Evolutionary conservation across 2,329 filamentous ascomycete genomes (phyloP).

Genomic region (Colletotrichum sp.): DNA sequence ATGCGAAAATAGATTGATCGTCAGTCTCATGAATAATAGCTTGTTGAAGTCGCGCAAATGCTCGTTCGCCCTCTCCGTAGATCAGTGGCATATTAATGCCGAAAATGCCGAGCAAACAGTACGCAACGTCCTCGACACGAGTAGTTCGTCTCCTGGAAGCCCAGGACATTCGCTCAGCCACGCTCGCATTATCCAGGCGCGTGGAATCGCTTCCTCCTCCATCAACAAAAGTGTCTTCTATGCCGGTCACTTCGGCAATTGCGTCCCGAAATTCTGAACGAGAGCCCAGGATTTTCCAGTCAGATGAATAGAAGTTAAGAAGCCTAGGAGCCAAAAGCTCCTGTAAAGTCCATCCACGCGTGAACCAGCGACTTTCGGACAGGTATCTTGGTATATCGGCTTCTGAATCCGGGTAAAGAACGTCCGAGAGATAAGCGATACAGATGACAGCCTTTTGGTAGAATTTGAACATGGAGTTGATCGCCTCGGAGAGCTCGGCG

Average conservation of each 20-base stretch:
- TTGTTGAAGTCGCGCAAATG: conserved; percentile 24
- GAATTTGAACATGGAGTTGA: conserved; percentile 25
- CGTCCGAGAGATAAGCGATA: conserved; percentile 24
- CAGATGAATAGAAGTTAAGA: conserved; percentile 22
- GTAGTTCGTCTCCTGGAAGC: conserved; percentile 24
- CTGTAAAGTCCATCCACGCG: conserved; percentile 9
- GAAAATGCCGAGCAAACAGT: conserved; percentile 31
- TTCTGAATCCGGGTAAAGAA: not conserved
- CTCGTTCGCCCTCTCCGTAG: conserved; percentile 30
- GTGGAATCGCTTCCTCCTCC: not conserved
- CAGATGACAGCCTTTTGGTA: conserved; percentile 23
- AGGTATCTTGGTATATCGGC: not conserved
- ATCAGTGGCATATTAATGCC: conserved; percentile 28
- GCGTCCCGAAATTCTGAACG: rapidly evolving
- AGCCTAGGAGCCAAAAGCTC: conserved; percentile 23
- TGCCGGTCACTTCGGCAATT: not conserved
- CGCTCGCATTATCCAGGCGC: not conserved
- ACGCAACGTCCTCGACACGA: conserved; percentile 27
- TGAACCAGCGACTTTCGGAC: not conserved
- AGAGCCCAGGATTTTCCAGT: not conserved
- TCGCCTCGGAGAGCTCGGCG: conserved; percentile 26
- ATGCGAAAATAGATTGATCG: not conserved
- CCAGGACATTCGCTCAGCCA: conserved; percentile 23
- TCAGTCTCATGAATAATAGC: not conserved
- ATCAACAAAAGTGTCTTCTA: too few species aligned